Percentiles rank a stretch among this genome's conserved stretches.
phyloP scores from a whole-genome alignment of 1,284 basidiomycete species.

The Rhodotorula sp. region DNA sequence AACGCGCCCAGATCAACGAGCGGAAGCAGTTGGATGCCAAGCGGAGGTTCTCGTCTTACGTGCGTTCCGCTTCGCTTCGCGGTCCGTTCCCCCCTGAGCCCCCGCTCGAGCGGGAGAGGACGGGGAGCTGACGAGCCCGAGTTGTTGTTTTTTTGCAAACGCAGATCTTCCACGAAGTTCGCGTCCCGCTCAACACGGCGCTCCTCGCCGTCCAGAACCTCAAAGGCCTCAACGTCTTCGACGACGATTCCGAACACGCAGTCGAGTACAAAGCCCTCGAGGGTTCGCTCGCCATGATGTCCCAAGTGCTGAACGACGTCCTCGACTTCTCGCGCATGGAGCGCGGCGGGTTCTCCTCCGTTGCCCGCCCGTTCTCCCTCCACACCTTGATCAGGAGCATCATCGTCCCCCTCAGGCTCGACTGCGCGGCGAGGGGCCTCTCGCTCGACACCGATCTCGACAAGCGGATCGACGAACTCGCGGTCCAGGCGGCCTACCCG shows the following conservation, averaged over 20 bases:
- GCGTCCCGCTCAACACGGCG: slow-evolving; percentile 87
- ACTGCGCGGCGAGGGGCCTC: slow-evolving; percentile 68
- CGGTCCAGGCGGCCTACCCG: slow-evolving; percentile 20
- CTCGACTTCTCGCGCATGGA: slow-evolving; percentile 55
- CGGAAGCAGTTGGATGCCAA: slow-evolving; percentile 36
- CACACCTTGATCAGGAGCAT: slow-evolving; percentile 78
- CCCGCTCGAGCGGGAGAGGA: no score
- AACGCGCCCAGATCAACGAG: slow-evolving; percentile 80
- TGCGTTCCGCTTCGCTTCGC: slow-evolving; percentile 3
- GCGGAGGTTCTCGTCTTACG: slow-evolving; percentile 30
- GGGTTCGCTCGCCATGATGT: slow-evolving; percentile 83
- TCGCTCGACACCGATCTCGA: slow-evolving; percentile 70
- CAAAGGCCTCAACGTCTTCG: slow-evolving; percentile 65
- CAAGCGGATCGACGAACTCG: slow-evolving; percentile 65
- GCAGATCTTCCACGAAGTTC: slow-evolving; percentile 70
- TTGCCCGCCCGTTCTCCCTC: slow-evolving; percentile 70
- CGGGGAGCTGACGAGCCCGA: background rate
- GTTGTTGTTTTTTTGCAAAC: slow-evolving; percentile 48
- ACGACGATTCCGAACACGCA: slow-evolving; percentile 60
- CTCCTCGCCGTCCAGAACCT: slow-evolving; percentile 85
- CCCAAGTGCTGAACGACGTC: slow-evolving; percentile 63
- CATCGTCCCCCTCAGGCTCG: slow-evolving; percentile 70
- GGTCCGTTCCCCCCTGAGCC: no score
- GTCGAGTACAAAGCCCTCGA: slow-evolving; percentile 77
- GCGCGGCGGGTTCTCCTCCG: slow-evolving; percentile 63